Percentiles rank a stretch among this genome's conserved stretches.
Evolutionary conservation across 1,284 basidiomycete genomes (phyloP).

Genomic region (Tylopilus sp.): DNA sequence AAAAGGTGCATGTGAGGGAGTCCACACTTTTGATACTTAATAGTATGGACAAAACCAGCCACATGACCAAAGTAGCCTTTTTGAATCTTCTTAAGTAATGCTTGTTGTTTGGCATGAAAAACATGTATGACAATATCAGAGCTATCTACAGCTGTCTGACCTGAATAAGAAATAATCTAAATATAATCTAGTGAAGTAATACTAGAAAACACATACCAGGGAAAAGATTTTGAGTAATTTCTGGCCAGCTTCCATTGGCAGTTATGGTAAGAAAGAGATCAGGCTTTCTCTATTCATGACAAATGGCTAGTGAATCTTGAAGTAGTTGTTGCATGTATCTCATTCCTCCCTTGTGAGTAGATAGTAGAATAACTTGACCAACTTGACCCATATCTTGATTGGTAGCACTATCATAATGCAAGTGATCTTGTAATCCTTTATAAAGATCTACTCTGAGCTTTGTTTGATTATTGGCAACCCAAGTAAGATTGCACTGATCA

Average conservation of each 20-base stretch:
- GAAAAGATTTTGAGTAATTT: slow-evolving; percentile 52
- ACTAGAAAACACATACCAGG: slow-evolving; percentile 21
- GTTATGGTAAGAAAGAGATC: slow-evolving; percentile 23
- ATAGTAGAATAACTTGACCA: slow-evolving; percentile 13
- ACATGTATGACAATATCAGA: slow-evolving; percentile 62
- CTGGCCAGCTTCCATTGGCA: slow-evolving; percentile 57
- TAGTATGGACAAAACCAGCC: slow-evolving; percentile 23
- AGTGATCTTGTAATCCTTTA: slow-evolving; percentile 11
- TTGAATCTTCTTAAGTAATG: slow-evolving; percentile 42
- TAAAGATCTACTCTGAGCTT: slow-evolving; percentile 46
- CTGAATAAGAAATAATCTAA: neutral
- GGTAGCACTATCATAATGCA: slow-evolving; percentile 2
- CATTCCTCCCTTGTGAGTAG: slow-evolving; percentile 4
- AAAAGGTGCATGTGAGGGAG: slow-evolving; percentile 47
- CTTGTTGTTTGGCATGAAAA: slow-evolving; percentile 55
- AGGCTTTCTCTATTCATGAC: slow-evolving; percentile 15
- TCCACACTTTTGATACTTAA: slow-evolving; percentile 26
- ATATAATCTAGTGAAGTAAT: no score
- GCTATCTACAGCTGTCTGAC: slow-evolving; percentile 52
- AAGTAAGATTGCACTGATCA: slow-evolving; percentile 47
- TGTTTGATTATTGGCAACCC: slow-evolving; percentile 47
- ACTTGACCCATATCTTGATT: slow-evolving; percentile 9
- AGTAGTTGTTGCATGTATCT: slow-evolving; percentile 13
- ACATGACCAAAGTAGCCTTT: slow-evolving; percentile 20
- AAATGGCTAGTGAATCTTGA: slow-evolving; percentile 22